Evolutionary conservation across 495 filamentous ascomycete species (phyloP), one percentile per base, ranked within the genome.

Genomic region (Bathelium albidoporum): DNA sequence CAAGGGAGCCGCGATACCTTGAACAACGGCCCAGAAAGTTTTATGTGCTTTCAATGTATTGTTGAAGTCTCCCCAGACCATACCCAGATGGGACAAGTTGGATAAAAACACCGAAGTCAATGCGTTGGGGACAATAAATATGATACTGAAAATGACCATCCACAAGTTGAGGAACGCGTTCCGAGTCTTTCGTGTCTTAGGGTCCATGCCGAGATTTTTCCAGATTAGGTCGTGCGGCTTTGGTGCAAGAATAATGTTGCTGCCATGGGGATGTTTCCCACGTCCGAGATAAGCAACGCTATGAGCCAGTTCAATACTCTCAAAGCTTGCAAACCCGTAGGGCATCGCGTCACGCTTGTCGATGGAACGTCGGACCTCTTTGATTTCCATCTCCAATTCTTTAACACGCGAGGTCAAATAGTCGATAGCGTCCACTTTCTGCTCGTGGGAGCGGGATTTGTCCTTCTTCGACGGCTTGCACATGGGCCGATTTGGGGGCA

Each of bases 51-150:
- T 65, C 11, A 97, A 76, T 32, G 85, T 84, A 0, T 64, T 73
- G 43, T 87, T 76, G 72, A 98, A 98, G 1, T 71, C 83, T 1
- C 76, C 78, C 94, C 94, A 98, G 28, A 98, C 83, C 10, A 79
- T 73, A 7, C 87, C 91, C 59, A 97, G 69, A 71, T 95, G 91
- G 49, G 74, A 74, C 70, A 98, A 74, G 73, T 95, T 90, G 65
- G 93, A 86, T 44, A 98, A 72, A 74, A 98, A 98, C 60, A 97
- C 86, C 61, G 94, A 89, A 65, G 96, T 97, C 73, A 97, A 77
- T 53, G 90, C 90, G 80, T 97, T 98, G 65, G 93, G 94, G n/a
- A 82, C 90, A 66, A 96, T 85, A 85, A 89, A 98, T n/a, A 94
- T 68, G 7, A 95, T 32, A 0, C 94, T 97, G 64, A 98, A 76